Evolutionary conservation across 805 yeast genomes (phyloP), one percentile per base, ranked within the genome.

Genomic region (Yarrowia sp.): DNA sequence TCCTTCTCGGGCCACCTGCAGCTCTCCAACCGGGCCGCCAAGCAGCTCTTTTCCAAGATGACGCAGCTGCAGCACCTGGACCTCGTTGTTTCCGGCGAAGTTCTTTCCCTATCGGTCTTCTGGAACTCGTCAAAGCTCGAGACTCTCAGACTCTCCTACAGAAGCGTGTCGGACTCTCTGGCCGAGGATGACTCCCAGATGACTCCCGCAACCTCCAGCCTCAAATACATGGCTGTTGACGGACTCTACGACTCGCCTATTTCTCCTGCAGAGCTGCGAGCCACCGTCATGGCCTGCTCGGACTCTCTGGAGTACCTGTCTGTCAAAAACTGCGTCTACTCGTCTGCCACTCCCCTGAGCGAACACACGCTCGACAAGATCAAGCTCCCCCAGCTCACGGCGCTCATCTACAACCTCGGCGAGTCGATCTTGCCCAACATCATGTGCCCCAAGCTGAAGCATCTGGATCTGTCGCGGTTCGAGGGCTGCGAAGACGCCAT

Each of bases 401-500:
- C 66, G 8, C 66, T 61, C 30, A 61, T 47, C 55, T 47, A 46
- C 55, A 61, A 61, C 38, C 53, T 61, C 9, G 66, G 55, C 43
- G 66, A 61, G 55, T 46, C 53, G 9, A 39, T 61, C 3, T 38
- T 61, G 12, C 66, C 66, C 34, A 61, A 61, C 55, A 61, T 61
- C 46, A 46, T 46, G 66, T 61, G 66, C 6, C 66, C 66, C 55
- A 46, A 36, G 33, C 46, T 61, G 24, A 61, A 61, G 44, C 55
- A 61, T 7, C 55, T 61, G n/a, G 66, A 61, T 38, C 53, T 61
- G 46, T 61, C 66, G 12, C 66, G 55, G 5, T 61, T 46, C 49
- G 66, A 61, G 66, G 55, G 53, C 24, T 46, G 55, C 15, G 66
- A 61, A n/a, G 53, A 46, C 55, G 53, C 66, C 17, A 61, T 61